Percentiles rank a stretch among this genome's conserved stretches.
Conservation (phyloP, 192 early-diverging fungal species). For the Glomus cerebriforme region DNA sequence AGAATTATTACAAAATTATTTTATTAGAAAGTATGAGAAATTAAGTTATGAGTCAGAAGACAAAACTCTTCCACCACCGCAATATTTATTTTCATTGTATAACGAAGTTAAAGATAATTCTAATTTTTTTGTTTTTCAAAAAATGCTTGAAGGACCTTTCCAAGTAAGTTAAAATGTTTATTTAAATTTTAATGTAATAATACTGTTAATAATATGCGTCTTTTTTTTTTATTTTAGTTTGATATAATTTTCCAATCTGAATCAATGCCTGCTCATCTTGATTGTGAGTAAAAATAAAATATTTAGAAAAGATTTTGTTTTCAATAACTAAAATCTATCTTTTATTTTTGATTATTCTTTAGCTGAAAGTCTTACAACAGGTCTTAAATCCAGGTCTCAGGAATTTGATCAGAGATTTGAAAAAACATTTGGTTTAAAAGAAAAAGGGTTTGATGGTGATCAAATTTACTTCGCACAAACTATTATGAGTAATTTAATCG, state of each 20-base stretch:
- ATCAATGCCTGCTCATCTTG: constrained; percentile 34
- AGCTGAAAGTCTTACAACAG: constrained; percentile 40
- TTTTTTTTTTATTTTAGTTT: constrained; percentile 41
- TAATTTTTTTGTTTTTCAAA: constrained; percentile 66
- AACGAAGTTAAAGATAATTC: constrained; percentile 35
- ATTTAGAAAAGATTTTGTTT: no score
- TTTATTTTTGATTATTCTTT: background rate
- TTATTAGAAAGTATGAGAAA: background rate
- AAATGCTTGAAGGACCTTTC: constrained; percentile 62
- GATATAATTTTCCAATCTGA: constrained; percentile 56
- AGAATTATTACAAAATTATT: background rate
- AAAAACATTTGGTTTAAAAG: constrained; percentile 61
- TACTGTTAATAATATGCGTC: background rate
- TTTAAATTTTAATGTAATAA: background rate
- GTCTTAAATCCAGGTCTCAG: constrained; percentile 37
- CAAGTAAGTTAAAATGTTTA: constrained; percentile 42
- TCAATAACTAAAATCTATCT: constrained; percentile 5
- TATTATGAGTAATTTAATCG: constrained; percentile 80
- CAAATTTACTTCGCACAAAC: constrained; percentile 74
- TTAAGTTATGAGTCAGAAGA: background rate
- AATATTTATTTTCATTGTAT: background rate
- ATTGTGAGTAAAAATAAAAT: constrained; percentile 6
- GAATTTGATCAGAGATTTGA: constrained; percentile 78
- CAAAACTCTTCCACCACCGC: background rate
- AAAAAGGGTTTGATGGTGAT: constrained; percentile 63